Evolutionary conservation across 257 asterid genomes (phyloP).

Genomic region (Henckelia pumila): DNA sequence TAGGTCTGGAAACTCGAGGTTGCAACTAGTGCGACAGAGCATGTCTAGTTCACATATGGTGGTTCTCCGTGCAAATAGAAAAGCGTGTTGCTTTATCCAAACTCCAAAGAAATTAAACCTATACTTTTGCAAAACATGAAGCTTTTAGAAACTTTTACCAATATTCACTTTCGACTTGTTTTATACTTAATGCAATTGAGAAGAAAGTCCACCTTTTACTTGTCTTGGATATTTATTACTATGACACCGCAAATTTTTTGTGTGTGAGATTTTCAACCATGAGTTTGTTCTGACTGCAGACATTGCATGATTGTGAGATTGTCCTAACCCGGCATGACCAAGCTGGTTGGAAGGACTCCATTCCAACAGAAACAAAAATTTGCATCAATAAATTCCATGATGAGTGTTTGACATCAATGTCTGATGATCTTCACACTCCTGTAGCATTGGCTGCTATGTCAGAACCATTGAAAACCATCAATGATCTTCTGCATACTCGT

Average conservation of each 20-base stretch:
- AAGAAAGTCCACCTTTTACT: conserved; percentile 7
- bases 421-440: conserved; percentile 89
- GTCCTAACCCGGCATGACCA: conserved; percentile 40
- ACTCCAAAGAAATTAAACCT: background rate
- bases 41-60: background rate
- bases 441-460: conserved; percentile 91
- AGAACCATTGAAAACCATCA: conserved; percentile 79
- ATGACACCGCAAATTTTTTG: background rate
- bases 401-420: conserved; percentile 67
- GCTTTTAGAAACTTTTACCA: background rate
- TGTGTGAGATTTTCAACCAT: conserved; percentile 22
- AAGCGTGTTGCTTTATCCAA: background rate
- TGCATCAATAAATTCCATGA: conserved; percentile 65
- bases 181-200: conserved; percentile 7
- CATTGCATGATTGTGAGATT: conserved; percentile 64
- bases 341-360: conserved; percentile 43
- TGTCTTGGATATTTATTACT: conserved; percentile 1
- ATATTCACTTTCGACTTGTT: background rate
- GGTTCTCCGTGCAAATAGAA: background rate
- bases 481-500: conserved; percentile 85
- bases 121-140: conserved; percentile 5
- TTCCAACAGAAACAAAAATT: conserved; percentile 53
- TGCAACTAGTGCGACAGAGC: background rate
- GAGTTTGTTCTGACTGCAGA: conserved; percentile 45
- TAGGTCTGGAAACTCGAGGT: background rate